phyloP scores from a whole-genome alignment of 352 stramenopile species.

The Phytophthora ohioensis region DNA sequence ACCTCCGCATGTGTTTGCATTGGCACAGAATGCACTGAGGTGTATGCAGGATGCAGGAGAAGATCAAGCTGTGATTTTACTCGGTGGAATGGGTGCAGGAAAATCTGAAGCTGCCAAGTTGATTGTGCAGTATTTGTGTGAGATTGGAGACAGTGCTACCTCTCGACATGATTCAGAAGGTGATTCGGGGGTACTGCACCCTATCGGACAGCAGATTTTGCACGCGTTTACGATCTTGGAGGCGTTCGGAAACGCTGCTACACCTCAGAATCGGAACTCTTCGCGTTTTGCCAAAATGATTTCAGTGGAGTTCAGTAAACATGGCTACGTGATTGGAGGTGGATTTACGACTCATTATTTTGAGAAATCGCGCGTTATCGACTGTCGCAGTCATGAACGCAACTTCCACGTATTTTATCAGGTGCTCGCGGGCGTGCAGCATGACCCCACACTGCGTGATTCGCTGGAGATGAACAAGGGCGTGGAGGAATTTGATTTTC shows the following conservation, averaged over 20 bases:
- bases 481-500: conserved; percentile 64
- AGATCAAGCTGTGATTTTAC: conserved; percentile 81
- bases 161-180: conserved; percentile 46
- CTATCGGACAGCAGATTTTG: conserved; percentile 84
- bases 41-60: conserved; percentile 84
- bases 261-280: conserved; percentile 71
- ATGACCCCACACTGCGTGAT: conserved; percentile 75
- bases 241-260: conserved; percentile 75
- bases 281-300: conserved; percentile 88
- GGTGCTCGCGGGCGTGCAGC: conserved; percentile 78
- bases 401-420: conserved; percentile 97
- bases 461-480: conserved; percentile 70
- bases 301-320: conserved; percentile 82
- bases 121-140: conserved; percentile 85
- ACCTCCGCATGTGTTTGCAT: conserved; percentile 78
- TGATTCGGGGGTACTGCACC: conserved; percentile 66
- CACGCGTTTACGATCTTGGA: conserved; percentile 86
- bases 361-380: conserved; percentile 86
- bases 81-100: conserved; percentile 76
- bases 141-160: conserved; percentile 70
- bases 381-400: conserved; percentile 75
- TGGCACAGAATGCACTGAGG: conserved; percentile 80
- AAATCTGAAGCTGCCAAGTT: conserved; percentile 87
- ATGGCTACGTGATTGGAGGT: conserved; percentile 81
- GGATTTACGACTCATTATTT: conserved; percentile 87